These are phyloP conservation scores for Colletotrichum graminicola DNA, from an alignment of 2,329 filamentous ascomycete species.

Conservation along the genomic window DNA sequence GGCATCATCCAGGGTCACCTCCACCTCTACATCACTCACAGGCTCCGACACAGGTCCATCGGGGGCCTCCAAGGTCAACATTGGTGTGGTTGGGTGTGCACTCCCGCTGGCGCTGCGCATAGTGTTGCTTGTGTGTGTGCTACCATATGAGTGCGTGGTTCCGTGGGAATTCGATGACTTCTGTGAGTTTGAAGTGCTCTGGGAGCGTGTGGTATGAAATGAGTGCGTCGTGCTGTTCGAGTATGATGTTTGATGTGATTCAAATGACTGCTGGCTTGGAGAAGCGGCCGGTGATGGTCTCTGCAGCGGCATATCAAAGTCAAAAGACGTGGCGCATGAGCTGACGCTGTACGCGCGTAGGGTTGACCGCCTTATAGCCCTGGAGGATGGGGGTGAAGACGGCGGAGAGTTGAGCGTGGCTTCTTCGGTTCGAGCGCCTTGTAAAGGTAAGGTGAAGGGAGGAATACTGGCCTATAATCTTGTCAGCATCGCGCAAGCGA, in stretches of 20 bases:
- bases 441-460: conserved; percentile 43
- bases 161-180: not conserved
- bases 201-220: conserved; percentile 31
- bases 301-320: conserved; percentile 46
- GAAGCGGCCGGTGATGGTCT: conserved; percentile 32
- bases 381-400: conserved; percentile 45
- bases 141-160: conserved; percentile 4
- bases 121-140: conserved; percentile 21
- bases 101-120: conserved; percentile 18
- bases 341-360: conserved; percentile 39
- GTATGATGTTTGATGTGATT: conserved; percentile 23
- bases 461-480: conserved; percentile 41
- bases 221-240: conserved; percentile 18
- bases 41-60: conserved; percentile 25
- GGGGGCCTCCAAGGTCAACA: conserved; percentile 35
- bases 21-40: conserved; percentile 22
- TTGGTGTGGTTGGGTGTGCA: conserved; percentile 25
- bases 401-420: conserved; percentile 43
- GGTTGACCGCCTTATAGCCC: conserved; percentile 34
- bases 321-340: conserved; percentile 44
- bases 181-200: conserved; percentile 22
- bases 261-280: conserved; percentile 23
- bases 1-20: conserved; percentile 50
- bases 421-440: conserved; percentile 40
- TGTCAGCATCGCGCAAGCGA: conserved; percentile 9